These are phyloP conservation scores for Zymoseptoria brevis DNA, from an alignment of 2,329 filamentous ascomycete species.

Conservation along the genomic window DNA sequence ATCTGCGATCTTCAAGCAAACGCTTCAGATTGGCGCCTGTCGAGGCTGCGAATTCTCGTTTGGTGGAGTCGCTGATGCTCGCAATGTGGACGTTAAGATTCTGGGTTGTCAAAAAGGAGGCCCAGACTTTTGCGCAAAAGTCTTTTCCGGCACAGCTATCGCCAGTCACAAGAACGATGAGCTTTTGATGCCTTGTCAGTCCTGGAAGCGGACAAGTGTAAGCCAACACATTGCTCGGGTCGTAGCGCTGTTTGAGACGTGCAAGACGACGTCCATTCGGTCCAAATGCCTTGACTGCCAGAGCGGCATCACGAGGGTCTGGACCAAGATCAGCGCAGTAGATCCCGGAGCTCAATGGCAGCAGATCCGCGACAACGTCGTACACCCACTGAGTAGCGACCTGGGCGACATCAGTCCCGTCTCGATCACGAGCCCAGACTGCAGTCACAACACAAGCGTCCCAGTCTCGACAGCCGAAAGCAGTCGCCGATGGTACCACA, in stretches of 20 bases:
- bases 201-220: constrained; percentile 45
- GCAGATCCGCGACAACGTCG: constrained; percentile 38
- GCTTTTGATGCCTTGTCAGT: constrained; percentile 31
- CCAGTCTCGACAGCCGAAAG: constrained; percentile 58
- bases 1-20: constrained; percentile 48
- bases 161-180: constrained; percentile 53
- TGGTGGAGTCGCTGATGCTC: constrained; percentile 53
- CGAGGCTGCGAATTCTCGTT: constrained; percentile 47
- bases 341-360: constrained; percentile 44
- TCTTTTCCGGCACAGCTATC: constrained; percentile 52
- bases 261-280: constrained; percentile 44
- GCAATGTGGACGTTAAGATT: constrained; percentile 34
- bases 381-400: constrained; percentile 50
- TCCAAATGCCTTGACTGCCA: constrained; percentile 52
- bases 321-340: constrained; percentile 58
- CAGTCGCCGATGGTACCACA: constrained; percentile 39
- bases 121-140: constrained; percentile 49
- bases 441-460: constrained; percentile 57
- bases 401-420: constrained; percentile 36
- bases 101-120: constrained; percentile 26
- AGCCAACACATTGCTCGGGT: constrained; percentile 36
- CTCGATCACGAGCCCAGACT: constrained; percentile 50
- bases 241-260: constrained; percentile 46
- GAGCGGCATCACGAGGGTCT: constrained; percentile 47
- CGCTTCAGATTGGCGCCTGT: constrained; percentile 42